Base-by-base conservation (phyloP, 176 grass and related monocot genomes). In the Hsuehochloa calcarea region DNA sequence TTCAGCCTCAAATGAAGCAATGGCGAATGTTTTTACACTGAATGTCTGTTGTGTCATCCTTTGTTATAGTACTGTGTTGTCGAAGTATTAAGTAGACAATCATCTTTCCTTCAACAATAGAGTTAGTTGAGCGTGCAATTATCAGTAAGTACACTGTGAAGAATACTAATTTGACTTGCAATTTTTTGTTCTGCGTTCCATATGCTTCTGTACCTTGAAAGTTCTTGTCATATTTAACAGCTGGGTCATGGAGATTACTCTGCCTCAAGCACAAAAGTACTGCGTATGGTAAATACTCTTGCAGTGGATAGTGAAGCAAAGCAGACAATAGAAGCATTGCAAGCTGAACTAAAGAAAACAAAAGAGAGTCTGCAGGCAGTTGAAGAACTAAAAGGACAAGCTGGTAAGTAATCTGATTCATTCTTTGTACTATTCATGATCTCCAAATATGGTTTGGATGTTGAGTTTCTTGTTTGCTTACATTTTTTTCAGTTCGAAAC, bases 241-340 rank as follows among this genome's bases (percentile, higher is more conserved):
- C 79, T 98, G 70, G 91, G 96, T 65, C 96, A 98, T 89, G 96
- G 93, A 72, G 96, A 98, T 92, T 98, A 98, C 69, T 93, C 89
- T 81, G 82, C 85, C 62, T 87, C 91, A 43, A 98, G 84, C 87
- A 98, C 96, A 80, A 98, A 98, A 90, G 93, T 98, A 74, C 79
- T 98, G 84, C 82, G 93, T 27, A 98, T 98, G 96, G 83, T 98
- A 40, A 98, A 98, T 89, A 98, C 96, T 80, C 82, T 98, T 71
- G 93, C 89, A 59, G 83, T 98, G 19, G 96, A 98, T 63, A 93
- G 82, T 89, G 96, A 98, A 92, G 82, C 96, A 75, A 98, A 98
- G 74, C 93, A 93, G 83, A 98, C 96, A 80, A 98, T 98, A 83
- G 96, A 98, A 90, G 89, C 91, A 74, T 41, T 98, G 73, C 91